phyloP scores from a whole-genome alignment of 2,329 filamentous ascomycete species.

The Tolypocladium album region DNA sequence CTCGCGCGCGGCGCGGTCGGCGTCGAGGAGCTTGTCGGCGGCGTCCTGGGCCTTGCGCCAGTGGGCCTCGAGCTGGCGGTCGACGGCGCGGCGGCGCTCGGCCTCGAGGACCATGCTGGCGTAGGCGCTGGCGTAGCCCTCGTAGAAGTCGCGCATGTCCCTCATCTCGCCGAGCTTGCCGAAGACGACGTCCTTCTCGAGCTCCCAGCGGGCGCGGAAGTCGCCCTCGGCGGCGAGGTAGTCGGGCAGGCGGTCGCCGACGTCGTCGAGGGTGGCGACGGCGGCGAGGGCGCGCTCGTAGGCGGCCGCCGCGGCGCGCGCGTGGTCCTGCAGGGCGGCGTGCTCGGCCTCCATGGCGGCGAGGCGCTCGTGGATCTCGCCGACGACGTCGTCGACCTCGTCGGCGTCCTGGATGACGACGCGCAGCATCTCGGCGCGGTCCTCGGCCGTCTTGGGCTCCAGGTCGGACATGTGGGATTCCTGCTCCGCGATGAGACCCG shows the following conservation, averaged over 20 bases:
- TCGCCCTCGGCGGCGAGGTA: slow-evolving; percentile 55
- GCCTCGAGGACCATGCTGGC: slow-evolving; percentile 77
- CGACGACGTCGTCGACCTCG: slow-evolving; percentile 55
- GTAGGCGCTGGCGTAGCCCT: slow-evolving; percentile 77
- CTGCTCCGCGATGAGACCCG: slow-evolving; percentile 52
- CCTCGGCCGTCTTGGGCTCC: slow-evolving; percentile 62
- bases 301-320: slow-evolving; percentile 35
- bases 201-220: slow-evolving; percentile 59
- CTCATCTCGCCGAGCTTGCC: slow-evolving; percentile 66
- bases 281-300: slow-evolving; percentile 51
- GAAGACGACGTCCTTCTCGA: slow-evolving; percentile 60
- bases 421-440: slow-evolving; percentile 71
- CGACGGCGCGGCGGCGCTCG: slow-evolving; percentile 59
- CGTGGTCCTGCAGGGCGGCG: slow-evolving; percentile 50
- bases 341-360: slow-evolving; percentile 67
- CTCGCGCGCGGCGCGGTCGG: slow-evolving; percentile 64
- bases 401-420: slow-evolving; percentile 65
- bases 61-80: slow-evolving; percentile 63
- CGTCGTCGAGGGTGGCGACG: slow-evolving; percentile 54
- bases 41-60: slow-evolving; percentile 69
- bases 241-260: slow-evolving; percentile 53
- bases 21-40: slow-evolving; percentile 62
- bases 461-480: slow-evolving; percentile 39
- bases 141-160: slow-evolving; percentile 71
- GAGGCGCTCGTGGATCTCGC: slow-evolving; percentile 64